These are phyloP conservation scores for Coemansia sp. DNA, from an alignment of 192 early-diverging fungal species.

Conservation along the genomic window DNA sequence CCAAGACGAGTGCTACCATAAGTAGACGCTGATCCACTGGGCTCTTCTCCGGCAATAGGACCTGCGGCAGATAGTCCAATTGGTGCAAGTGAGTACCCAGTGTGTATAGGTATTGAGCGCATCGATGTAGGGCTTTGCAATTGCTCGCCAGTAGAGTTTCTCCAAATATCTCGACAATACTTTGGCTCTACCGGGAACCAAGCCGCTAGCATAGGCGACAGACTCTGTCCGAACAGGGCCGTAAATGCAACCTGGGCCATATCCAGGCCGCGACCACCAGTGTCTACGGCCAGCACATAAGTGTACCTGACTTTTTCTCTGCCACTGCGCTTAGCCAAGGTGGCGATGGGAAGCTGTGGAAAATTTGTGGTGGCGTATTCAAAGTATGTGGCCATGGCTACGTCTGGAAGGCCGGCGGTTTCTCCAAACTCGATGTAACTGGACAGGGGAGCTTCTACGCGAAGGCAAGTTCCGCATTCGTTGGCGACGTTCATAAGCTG, in stretches of 20 bases:
- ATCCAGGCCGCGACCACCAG: slow-evolving; percentile 59
- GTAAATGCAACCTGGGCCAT: slow-evolving; percentile 56
- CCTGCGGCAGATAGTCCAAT: slow-evolving; percentile 17
- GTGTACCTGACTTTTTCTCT: slow-evolving; percentile 31
- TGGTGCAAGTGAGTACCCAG: slow-evolving; percentile 27
- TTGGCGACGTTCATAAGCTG: slow-evolving; percentile 37
- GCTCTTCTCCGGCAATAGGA: slow-evolving; percentile 2
- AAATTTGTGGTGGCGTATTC: slow-evolving; percentile 33
- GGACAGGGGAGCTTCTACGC: slow-evolving; percentile 34
- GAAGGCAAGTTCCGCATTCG: slow-evolving; percentile 58
- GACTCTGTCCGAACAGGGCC: slow-evolving; percentile 53
- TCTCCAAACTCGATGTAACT: slow-evolving; percentile 40
- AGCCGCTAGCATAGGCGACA: slow-evolving; percentile 49
- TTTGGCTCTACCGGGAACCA: slow-evolving; percentile 56
- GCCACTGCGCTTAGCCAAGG: slow-evolving; percentile 7
- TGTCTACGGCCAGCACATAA: slow-evolving; percentile 60
- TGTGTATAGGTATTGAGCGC: slow-evolving; percentile 22
- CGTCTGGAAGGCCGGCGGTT: slow-evolving; percentile 26
- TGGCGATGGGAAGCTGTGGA: slow-evolving; percentile 33
- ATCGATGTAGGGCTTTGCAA: slow-evolving; percentile 31
- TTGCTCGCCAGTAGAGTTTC: slow-evolving; percentile 36
- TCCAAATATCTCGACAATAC: slow-evolving; percentile 51
- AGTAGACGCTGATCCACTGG: neutral
- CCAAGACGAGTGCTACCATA: neutral
- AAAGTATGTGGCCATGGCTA: slow-evolving; percentile 51